Base-by-base conservation (phyloP, 2,329 filamentous ascomycete species). In the Akanthomyces uredinophilus region DNA sequence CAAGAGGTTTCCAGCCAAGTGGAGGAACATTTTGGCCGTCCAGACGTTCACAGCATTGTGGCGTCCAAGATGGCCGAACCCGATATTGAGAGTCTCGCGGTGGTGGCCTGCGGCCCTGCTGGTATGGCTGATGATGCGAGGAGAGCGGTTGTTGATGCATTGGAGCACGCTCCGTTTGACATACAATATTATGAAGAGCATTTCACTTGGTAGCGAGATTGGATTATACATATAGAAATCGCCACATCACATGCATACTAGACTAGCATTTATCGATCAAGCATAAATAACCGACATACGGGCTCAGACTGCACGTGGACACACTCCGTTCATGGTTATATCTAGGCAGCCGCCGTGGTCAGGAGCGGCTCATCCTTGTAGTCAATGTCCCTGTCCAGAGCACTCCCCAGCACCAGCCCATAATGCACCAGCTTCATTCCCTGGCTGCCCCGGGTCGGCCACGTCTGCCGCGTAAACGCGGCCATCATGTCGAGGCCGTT, bases 81-180 rank as follows among this genome's bases (percentile, higher is more conserved):
- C 0, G 64, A 64, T 0, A 61, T 63, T 0, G 71, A 70, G 1
- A 71, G 70, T 14, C 49, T 79, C 1, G 79, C 78, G 0, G 70
- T 81, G 0, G 71, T 81, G 14, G 76, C 76, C 0, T 81, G 79
- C 61, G 79, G 79, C 0, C 79, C 79, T 13, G 74, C 72, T 2
- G 70, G 67, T 41, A 78, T 81, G 78, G 77, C 76, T 0, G 79
- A 81, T 62, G 76, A 79, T 35, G 71, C 77, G 3, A 68, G 79
- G 47, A 65, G 64, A 51, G 73, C 76, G 0, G 75, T 77, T 0
- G 71, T 74, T 0, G 67, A 69, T 2, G 65, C 71, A 16, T 63
- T 79, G 20, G 65, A 64, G 1, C 64, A 64, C 6, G 70, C 70
- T 0, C 66, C 65, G 10, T 66, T 65, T 8, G 57, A 64, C 24